phyloP scores from a whole-genome alignment of 352 stramenopile genomes.

The Phytopythium helicoides region DNA sequence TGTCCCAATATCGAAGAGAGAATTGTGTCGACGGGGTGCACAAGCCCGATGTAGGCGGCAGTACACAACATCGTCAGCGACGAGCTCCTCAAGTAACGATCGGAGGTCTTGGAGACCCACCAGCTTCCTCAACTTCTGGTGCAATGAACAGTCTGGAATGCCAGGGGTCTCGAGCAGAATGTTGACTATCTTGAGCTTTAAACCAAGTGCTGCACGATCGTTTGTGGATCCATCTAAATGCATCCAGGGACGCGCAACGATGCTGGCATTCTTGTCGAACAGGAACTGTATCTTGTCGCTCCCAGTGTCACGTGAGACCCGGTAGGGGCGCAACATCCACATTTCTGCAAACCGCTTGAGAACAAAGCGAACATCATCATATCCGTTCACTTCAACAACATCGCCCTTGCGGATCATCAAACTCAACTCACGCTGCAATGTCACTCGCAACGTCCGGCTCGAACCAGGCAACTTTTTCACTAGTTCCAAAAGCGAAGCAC shows the following conservation, averaged over 20 bases:
- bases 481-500: slow-evolving; percentile 23
- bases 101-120: slow-evolving; percentile 72
- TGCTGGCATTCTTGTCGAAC: slow-evolving; percentile 57
- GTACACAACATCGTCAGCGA: slow-evolving; percentile 62
- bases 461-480: slow-evolving; percentile 9
- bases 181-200: slow-evolving; percentile 82
- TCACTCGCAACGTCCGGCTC: neutral
- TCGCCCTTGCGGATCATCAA: slow-evolving; percentile 27
- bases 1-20: slow-evolving; percentile 26
- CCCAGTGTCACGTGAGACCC: slow-evolving; percentile 33
- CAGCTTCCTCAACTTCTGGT: slow-evolving; percentile 71
- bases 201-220: slow-evolving; percentile 36
- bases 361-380: slow-evolving; percentile 52
- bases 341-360: slow-evolving; percentile 36
- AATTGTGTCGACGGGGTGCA: slow-evolving; percentile 9
- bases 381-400: slow-evolving; percentile 68
- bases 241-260: slow-evolving; percentile 70
- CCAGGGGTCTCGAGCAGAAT: slow-evolving; percentile 75
- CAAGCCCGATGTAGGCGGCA: slow-evolving; percentile 29
- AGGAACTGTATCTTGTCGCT: slow-evolving; percentile 66
- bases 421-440: slow-evolving; percentile 35
- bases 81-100: slow-evolving; percentile 62
- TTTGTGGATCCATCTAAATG: slow-evolving; percentile 73
- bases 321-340: slow-evolving; percentile 66
- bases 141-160: slow-evolving; percentile 53